Percentiles rank a stretch among this genome's conserved stretches.
phyloP scores from a whole-genome alignment of 176 grass and related monocot species.

The Poa annua region DNA sequence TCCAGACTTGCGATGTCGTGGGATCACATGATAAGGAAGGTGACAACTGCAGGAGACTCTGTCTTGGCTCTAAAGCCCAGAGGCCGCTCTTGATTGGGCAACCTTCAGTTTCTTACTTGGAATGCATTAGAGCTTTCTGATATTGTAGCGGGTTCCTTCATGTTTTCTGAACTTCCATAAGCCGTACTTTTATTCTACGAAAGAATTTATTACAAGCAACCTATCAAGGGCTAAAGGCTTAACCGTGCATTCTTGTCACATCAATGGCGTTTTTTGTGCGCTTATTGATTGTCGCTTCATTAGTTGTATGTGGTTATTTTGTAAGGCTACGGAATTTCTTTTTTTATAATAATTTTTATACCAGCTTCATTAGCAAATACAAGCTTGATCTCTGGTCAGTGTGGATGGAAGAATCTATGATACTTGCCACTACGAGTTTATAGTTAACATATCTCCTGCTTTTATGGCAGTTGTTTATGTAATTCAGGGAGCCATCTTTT shows the following conservation, averaged over 20 bases:
- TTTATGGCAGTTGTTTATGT: not conserved
- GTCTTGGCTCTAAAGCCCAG: too few species aligned
- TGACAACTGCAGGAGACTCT: too few species aligned
- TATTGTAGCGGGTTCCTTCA: not conserved
- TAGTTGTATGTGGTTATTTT: too few species aligned
- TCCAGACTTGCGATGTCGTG: too few species aligned
- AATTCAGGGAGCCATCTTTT: conserved; percentile 12
- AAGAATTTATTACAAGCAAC: not conserved
- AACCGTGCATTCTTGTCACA: not conserved
- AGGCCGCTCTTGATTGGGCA: too few species aligned
- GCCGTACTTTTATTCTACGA: not conserved
- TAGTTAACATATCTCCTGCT: not conserved
- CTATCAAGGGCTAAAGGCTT: not conserved
- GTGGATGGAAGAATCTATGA: not conserved
- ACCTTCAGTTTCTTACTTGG: not conserved
- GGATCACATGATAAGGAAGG: too few species aligned
- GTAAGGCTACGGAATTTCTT: not conserved
- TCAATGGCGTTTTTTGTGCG: too few species aligned
- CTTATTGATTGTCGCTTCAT: not conserved
- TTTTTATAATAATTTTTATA: not conserved
- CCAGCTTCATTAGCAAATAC: not conserved
- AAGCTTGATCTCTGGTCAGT: not conserved
- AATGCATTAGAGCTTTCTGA: not conserved
- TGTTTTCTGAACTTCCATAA: not conserved
- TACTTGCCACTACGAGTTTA: not conserved